Base-by-base conservation (phyloP, 177 flowering plant species). In the Vitis hybrid region DNA sequence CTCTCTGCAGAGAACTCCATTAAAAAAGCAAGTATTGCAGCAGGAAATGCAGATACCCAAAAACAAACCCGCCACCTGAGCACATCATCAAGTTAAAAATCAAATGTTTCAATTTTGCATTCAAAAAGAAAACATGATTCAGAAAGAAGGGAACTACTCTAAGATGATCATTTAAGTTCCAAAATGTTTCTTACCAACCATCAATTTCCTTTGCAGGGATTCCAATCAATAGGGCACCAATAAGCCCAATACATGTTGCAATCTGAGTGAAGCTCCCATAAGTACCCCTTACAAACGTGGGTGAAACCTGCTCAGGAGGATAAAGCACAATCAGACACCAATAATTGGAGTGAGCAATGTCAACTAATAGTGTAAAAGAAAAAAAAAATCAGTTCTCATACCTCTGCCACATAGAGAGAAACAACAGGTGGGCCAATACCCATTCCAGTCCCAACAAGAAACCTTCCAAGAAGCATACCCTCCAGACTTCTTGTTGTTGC, bases 41-140 rank as follows among this genome's bases (percentile, higher is more conserved):
- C 95, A 66, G 98, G 98, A 79, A 88, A 63, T 22, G 71, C 71
- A 72, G 98, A 88, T 62, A 88, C 83, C 98, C 93, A 90, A 68
- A 93, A 93, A 69, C 98, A 93, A 49, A 82, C 76, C 12, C 98
- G 82, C 98, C 98, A 93, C 98, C 98, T 93, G 77, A 68, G 59
- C 51, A 68, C 50, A 74, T 22, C 51, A 69, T n/a, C 4, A 51
- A 68, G 58, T 33, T 33, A 68, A 12, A 1, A n/a, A 22, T 39
- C 45, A 5, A 39, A 6, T 39, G 45, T 12, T 53, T 53, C 57
- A 53, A 53, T n/a, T 53, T n/a, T 53, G 57, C 19, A 57, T 19
- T 3, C 7, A 57, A 58, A 60, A 58, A 8, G 70, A 39, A 39
- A 39, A 39, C 5, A 39, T 5, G 45, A 39, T 39, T 39, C 13